A percentile compares a stretch with the other conserved stretches of the same genome.
Conservation (phyloP, 2,329 filamentous ascomycete genomes). For the Nannizziopsis barbatae region DNA sequence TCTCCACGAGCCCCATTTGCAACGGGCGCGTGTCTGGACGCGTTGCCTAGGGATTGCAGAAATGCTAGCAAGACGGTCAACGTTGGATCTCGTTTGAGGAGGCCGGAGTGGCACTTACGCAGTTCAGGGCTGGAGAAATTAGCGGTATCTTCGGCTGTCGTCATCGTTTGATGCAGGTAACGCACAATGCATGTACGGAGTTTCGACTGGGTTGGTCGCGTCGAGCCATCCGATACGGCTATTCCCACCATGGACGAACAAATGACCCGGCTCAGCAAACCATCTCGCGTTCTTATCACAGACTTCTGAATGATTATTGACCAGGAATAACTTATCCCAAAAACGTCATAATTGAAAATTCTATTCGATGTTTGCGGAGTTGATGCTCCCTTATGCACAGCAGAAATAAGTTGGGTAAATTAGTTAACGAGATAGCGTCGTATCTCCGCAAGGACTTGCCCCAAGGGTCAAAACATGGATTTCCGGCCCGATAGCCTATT, state of each 20-base stretch:
- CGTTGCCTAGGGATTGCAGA: too few species aligned
- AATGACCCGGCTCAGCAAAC: too few species aligned
- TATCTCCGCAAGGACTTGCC: conserved; percentile 4
- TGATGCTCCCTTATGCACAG: too few species aligned
- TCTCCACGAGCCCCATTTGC: conserved; percentile 12
- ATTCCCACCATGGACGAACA: too few species aligned
- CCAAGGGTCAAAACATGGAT: neutral
- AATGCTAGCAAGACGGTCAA: neutral
- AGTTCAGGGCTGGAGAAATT: conserved; percentile 24
- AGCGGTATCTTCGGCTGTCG: conserved; percentile 21
- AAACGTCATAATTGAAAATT: too few species aligned
- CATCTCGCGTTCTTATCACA: too few species aligned
- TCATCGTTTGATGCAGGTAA: neutral
- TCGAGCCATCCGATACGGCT: neutral
- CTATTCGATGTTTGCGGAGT: too few species aligned
- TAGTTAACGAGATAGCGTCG: too few species aligned
- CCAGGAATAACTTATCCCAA: too few species aligned
- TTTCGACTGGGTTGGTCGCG: neutral
- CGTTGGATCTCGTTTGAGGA: neutral
- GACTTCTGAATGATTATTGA: too few species aligned
- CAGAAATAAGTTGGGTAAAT: too few species aligned
- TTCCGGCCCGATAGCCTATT: conserved; percentile 1
- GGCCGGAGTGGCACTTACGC: conserved; percentile 19
- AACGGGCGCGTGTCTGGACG: neutral
- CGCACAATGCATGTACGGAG: neutral